Evolutionary conservation across 2,329 filamentous ascomycete species (phyloP).

Genomic region (Cladosporium sp.): DNA sequence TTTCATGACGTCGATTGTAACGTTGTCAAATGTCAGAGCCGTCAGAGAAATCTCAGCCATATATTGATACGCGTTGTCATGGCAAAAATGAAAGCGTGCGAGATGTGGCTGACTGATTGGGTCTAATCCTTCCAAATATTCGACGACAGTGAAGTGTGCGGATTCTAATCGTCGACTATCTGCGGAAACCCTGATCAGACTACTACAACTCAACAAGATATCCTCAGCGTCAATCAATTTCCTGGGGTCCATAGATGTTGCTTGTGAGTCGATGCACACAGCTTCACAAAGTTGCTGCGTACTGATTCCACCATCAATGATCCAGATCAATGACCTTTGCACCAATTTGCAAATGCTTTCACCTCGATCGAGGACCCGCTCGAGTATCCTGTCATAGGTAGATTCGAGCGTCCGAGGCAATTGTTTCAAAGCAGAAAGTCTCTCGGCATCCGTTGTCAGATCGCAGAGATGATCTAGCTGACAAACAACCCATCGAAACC

Average conservation of each 20-base stretch:
- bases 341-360: neutral
- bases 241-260: neutral
- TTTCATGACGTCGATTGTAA: neutral
- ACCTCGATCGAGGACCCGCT: neutral
- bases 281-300: neutral
- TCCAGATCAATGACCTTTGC: neutral
- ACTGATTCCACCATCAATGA: neutral
- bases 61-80: neutral
- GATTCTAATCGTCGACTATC: neutral
- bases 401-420: neutral
- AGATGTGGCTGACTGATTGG: neutral
- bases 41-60: neutral
- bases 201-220: neutral
- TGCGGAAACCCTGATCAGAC: neutral
- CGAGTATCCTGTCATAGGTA: neutral
- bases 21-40: neutral
- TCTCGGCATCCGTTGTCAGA: neutral
- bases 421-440: neutral
- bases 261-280: neutral
- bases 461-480: slow-evolving; percentile 3
- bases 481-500: slow-evolving; percentile 7
- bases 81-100: neutral
- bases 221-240: neutral
- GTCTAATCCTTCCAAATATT: neutral
- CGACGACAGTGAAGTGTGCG: neutral